Base-by-base conservation (phyloP, 345 rosid species). In the Salix purpurea region DNA sequence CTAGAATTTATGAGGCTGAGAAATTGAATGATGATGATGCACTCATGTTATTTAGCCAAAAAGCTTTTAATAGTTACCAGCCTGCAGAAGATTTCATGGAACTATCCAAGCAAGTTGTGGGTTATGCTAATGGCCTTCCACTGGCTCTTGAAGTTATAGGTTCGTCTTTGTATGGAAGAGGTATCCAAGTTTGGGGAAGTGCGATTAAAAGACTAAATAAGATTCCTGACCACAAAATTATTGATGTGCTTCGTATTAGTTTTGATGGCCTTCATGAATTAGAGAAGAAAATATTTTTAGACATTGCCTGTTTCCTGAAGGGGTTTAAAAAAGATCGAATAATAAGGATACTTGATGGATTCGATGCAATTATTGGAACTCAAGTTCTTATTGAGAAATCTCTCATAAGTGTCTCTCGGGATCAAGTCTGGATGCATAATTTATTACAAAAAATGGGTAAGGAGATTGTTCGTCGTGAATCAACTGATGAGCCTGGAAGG, bases 131-230 rank as follows among this genome's bases (percentile, higher is more conserved):
- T 9, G 77, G 81, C 12, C 77, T 67, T 44, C 74, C 78, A 0
- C 36, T 75, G 5, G 72, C 78, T 67, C 72, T 75, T 23, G 71
- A 75, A 75, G 72, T 73, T 56, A 52, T 78, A 24, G 77, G 77
- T 23, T 37, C 56, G 3, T 67, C 60, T 68, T 32, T 73, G 24
- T 2, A 28, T 30, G 61, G 40, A 18, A 78, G 67, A 11, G 34
- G 54, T 10, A 21, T 48, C 23, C 5, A 0, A 5, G 67, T 10
- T 23, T 75, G 78, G 78, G 3, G 15, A 23, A 67, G 78, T 67
- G 76, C 76, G 0, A 16, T 74, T 19, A n/a, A 18, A 16, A 74
- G 70, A 64, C 4, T 74, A 24, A 74, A 74, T 26, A 46, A 30
- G 5, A 67, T 62, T 26, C 66, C 70, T 21, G 14, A 65, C 2